Evolutionary conservation across 2,329 filamentous ascomycete species (phyloP).

Genomic region (Zymoseptoria tritici): DNA sequence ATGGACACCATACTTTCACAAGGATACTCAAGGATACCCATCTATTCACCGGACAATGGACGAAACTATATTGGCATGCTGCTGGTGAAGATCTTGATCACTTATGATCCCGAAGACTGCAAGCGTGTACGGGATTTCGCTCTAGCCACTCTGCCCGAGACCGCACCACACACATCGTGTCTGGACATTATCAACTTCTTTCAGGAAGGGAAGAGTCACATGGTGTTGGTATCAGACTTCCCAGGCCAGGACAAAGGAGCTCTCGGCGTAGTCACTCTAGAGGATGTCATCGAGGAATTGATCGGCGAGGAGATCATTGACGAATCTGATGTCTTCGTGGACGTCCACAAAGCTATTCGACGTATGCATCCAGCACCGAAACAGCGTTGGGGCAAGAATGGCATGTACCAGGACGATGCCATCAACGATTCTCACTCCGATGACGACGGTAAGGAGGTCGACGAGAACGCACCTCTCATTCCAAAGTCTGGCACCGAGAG

Average conservation of each 20-base stretch:
- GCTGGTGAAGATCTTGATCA: slow-evolving; percentile 96
- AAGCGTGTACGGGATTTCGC: slow-evolving; percentile 84
- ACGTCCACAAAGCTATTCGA: slow-evolving; percentile 95
- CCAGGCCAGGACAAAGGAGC: slow-evolving; percentile 89
- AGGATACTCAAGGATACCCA: slow-evolving; percentile 92
- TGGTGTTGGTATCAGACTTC: slow-evolving; percentile 88
- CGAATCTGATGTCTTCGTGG: slow-evolving; percentile 95
- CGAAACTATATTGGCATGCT: slow-evolving; percentile 96
- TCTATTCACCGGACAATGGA: slow-evolving; percentile 75
- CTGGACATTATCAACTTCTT: slow-evolving; percentile 99
- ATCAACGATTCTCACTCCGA: slow-evolving; percentile 8
- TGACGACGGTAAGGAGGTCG: slow-evolving; percentile 16
- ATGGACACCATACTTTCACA: slow-evolving; percentile 91
- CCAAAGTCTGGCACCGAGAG: slow-evolving; percentile 15
- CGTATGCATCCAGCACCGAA: slow-evolving; percentile 79
- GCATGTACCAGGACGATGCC: slow-evolving; percentile 5
- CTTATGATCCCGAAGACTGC: slow-evolving; percentile 91
- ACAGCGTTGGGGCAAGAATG: slow-evolving; percentile 35
- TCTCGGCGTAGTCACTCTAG: slow-evolving; percentile 86
- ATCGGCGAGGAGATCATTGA: slow-evolving; percentile 99
- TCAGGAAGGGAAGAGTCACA: slow-evolving; percentile 97
- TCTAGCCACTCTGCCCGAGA: slow-evolving; percentile 89
- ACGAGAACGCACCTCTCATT: slow-evolving; percentile 26
- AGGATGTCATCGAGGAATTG: slow-evolving; percentile 96
- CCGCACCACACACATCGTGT: slow-evolving; percentile 88